phyloP scores from a whole-genome alignment of 1,284 basidiomycete species.

The Anthracocystis setariae region DNA sequence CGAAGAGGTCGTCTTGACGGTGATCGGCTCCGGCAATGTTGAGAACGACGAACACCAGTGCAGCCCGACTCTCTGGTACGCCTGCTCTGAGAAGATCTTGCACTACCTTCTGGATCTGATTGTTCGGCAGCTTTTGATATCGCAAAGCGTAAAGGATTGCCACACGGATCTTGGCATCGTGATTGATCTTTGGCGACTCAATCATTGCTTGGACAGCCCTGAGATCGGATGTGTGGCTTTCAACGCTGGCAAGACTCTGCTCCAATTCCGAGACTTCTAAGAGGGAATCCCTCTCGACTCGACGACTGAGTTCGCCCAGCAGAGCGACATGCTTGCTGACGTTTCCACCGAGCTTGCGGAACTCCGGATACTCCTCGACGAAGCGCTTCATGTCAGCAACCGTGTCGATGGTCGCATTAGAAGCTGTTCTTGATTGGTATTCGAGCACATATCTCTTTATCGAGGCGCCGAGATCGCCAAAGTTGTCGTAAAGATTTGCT shows the following conservation, averaged over 20 bases:
- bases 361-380: conserved; percentile 98
- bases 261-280: conserved; percentile 93
- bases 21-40: conserved; percentile 95
- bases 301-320: conserved; percentile 90
- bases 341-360: conserved; percentile 93
- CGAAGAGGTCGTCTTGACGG: conserved; percentile 96
- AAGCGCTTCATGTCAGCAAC: conserved; percentile 81
- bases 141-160: conserved; percentile 94
- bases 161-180: conserved; percentile 86
- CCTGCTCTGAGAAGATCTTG: conserved; percentile 84
- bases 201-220: conserved; percentile 69
- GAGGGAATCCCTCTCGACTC: conserved; percentile 81
- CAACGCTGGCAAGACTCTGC: conserved; percentile 91
- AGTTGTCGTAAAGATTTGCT: conserved; percentile 89
- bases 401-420: conserved; percentile 88
- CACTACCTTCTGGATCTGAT: conserved; percentile 84
- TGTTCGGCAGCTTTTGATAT: conserved; percentile 90
- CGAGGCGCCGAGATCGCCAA: conserved; percentile 93
- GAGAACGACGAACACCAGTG: conserved; percentile 90
- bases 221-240: conserved; percentile 82
- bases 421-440: conserved; percentile 82
- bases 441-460: conserved; percentile 93
- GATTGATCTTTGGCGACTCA: conserved; percentile 75
- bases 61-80: conserved; percentile 83
- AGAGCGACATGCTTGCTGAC: conserved; percentile 98